These are phyloP conservation scores for Jasminum sambac DNA, from an alignment of 257 asterid species.

Conservation along the genomic window DNA sequence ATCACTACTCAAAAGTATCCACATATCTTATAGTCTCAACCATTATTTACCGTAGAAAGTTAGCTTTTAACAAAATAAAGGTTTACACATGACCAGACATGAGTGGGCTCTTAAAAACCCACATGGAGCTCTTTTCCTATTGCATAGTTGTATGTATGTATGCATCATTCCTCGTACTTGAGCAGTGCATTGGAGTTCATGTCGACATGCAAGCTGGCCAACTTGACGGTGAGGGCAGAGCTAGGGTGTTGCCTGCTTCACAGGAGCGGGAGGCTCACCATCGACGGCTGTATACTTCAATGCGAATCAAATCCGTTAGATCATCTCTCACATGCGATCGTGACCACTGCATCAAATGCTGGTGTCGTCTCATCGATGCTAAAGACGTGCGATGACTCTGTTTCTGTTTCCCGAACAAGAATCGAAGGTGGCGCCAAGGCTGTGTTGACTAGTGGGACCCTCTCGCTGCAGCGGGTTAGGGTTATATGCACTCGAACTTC, in stretches of 20 bases:
- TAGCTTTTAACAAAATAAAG: no score
- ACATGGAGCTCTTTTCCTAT: not conserved
- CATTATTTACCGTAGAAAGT: no score
- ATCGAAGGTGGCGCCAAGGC: slow-evolving; percentile 99
- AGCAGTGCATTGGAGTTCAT: slow-evolving; percentile 84
- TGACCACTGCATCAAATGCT: slow-evolving; percentile 66
- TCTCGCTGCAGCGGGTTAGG: slow-evolving; percentile 75
- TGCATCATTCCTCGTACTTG: slow-evolving; percentile 26
- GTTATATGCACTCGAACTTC: slow-evolving; percentile 80
- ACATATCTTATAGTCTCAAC: no score
- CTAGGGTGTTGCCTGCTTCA: slow-evolving; percentile 97
- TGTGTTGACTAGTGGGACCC: slow-evolving; percentile 80
- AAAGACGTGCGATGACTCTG: slow-evolving; percentile 44
- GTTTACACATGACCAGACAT: no score
- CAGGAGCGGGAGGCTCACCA: slow-evolving; percentile 82
- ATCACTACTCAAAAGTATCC: no score
- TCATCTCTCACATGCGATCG: slow-evolving; percentile 92
- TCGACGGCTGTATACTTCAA: slow-evolving; percentile 89
- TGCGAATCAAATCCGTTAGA: slow-evolving; percentile 90
- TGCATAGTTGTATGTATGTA: not conserved
- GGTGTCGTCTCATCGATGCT: slow-evolving; percentile 37
- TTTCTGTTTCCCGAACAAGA: slow-evolving; percentile 70
- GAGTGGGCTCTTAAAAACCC: not conserved
- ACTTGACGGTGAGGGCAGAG: slow-evolving; percentile 89
- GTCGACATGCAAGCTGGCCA: slow-evolving; percentile 88